Evolutionary conservation across 2,329 filamentous ascomycete species (phyloP).

Genomic region (Nigrospora sphaerica): DNA sequence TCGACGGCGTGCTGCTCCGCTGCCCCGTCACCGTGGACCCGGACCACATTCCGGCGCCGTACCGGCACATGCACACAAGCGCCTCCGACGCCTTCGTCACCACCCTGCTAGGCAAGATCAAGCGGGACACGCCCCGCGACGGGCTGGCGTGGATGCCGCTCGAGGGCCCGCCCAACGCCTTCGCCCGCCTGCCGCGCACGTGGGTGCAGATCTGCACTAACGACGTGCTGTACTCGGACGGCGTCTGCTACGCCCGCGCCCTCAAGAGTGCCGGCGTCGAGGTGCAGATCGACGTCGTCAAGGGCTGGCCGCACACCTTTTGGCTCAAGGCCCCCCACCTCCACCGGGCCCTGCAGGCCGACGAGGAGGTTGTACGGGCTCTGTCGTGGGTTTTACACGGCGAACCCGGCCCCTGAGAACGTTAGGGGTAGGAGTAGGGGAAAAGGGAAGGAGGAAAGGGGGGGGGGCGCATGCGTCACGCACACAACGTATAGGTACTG

Average conservation of each 20-base stretch:
- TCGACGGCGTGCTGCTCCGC: conserved; percentile 36
- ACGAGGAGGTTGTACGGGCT: conserved; percentile 32
- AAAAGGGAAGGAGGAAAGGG: too few relatives aligned
- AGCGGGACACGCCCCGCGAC: conserved; percentile 27
- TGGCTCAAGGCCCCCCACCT: conserved; percentile 40
- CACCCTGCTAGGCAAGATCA: conserved; percentile 23
- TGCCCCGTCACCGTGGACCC: conserved; percentile 39
- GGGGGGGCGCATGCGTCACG: too few relatives aligned
- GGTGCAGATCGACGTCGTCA: conserved; percentile 32
- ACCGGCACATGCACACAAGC: conserved; percentile 31
- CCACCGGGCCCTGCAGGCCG: conserved; percentile 30
- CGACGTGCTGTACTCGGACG: conserved; percentile 44
- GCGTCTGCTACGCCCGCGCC: conserved; percentile 38
- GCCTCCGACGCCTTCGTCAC: conserved; percentile 29
- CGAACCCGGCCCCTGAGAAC: too few relatives aligned
- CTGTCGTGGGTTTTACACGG: conserved; percentile 24
- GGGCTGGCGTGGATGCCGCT: conserved; percentile 33
- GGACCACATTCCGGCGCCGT: conserved; percentile 26
- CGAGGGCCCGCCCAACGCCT: conserved; percentile 21
- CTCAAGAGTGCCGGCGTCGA: conserved; percentile 30
- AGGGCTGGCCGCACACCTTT: conserved; percentile 45
- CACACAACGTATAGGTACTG: too few relatives aligned
- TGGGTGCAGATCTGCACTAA: conserved; percentile 45
- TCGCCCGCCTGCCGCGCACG: conserved; percentile 29
- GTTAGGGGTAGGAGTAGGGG: too few relatives aligned